Conservation (phyloP, 1,284 basidiomycete species). For the Sanghuangporus baumii region DNA sequence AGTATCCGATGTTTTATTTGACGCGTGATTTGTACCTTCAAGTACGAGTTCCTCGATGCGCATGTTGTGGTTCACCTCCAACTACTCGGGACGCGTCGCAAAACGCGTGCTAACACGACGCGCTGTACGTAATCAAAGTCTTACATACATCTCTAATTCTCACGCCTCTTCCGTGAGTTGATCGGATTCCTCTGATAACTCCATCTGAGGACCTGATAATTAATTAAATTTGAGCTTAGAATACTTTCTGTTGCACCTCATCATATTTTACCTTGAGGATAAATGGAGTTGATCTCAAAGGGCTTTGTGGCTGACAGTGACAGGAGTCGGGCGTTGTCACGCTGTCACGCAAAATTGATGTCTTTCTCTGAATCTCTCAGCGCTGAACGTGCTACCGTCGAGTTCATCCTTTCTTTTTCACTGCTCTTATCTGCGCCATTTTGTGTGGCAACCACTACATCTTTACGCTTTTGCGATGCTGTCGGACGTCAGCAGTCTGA, state of each 20-base stretch:
- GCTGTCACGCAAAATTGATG: not conserved
- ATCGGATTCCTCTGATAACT: not conserved
- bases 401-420: not conserved
- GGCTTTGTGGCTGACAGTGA: not conserved
- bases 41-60: slow-evolving; percentile 79
- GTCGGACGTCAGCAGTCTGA: slow-evolving; percentile 15
- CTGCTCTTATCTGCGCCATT: not conserved
- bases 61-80: slow-evolving; percentile 37
- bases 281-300: not conserved
- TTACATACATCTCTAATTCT: not conserved
- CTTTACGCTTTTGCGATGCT: slow-evolving; percentile 3
- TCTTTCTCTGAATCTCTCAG: not conserved
- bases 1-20: not conserved
- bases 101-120: slow-evolving; percentile 14
- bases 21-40: slow-evolving; percentile 43
- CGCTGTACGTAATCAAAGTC: slow-evolving; percentile 10
- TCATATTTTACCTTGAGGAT: not conserved
- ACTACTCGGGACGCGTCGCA: not conserved
- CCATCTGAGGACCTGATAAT: not conserved
- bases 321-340: not conserved
- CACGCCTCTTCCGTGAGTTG: not conserved
- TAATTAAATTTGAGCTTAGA: not conserved
- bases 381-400: not conserved
- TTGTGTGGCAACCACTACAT: not conserved
- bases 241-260: not conserved